Conservation (phyloP, 2,329 filamentous ascomycete genomes). For the Ascocoryne sarcoides region DNA sequence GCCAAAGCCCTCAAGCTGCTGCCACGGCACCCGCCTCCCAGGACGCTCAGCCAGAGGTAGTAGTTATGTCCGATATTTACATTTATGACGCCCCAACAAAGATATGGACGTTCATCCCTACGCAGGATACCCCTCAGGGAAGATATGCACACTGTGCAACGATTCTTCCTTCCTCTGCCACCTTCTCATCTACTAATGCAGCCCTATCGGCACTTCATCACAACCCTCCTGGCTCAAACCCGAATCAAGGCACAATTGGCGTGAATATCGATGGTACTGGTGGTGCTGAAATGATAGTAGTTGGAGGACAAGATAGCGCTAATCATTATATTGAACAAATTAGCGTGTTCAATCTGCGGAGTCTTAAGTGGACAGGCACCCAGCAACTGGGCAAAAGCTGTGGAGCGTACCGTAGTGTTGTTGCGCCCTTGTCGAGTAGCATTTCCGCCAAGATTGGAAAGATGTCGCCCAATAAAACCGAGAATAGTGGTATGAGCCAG, state of each 20-base stretch:
- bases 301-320: conserved; percentile 91
- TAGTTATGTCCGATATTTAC: conserved; percentile 97
- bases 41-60: conserved; percentile 74
- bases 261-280: conserved; percentile 84
- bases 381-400: conserved; percentile 83
- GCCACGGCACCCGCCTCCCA: conserved; percentile 33
- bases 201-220: conserved; percentile 82
- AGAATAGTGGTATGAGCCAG: conserved; percentile 36
- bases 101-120: conserved; percentile 77
- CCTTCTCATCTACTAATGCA: conserved; percentile 76
- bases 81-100: conserved; percentile 80
- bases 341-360: conserved; percentile 93
- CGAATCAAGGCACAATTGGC: conserved; percentile 81
- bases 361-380: conserved; percentile 90
- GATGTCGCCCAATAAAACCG: conserved; percentile 32
- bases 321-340: conserved; percentile 99
- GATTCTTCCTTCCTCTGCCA: conserved; percentile 78
- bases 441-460: conserved; percentile 59
- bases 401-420: conserved; percentile 91
- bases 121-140: conserved; percentile 78
- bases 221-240: conserved; percentile 72
- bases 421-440: conserved; percentile 67
- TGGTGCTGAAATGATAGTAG: conserved; percentile 93
- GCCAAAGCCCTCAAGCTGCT: conserved; percentile 35
- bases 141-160: conserved; percentile 95